These are phyloP conservation scores for Dendrobium chrysotoxum DNA, from an alignment of 106 monocot species.

Conservation along the genomic window DNA sequence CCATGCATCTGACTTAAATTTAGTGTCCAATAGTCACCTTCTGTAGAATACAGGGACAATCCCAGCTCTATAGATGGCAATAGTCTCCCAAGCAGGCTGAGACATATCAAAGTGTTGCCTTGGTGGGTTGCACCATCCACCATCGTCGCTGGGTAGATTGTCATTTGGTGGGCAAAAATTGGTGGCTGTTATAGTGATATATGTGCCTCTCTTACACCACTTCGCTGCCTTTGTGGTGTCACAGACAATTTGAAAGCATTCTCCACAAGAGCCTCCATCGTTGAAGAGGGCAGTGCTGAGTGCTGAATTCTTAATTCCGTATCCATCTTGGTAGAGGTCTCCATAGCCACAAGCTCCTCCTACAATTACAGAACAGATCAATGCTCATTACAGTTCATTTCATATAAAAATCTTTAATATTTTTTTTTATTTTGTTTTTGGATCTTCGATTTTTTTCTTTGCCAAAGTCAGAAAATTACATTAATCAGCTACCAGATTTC, in stretches of 20 bases:
- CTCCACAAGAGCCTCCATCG: conserved; percentile 23
- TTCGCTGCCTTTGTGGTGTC: conserved; percentile 3
- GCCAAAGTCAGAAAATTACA: too few species aligned
- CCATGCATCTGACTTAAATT: too few species aligned
- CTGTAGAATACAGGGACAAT: conserved; percentile 36
- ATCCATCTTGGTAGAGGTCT: conserved; percentile 17
- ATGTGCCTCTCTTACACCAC: conserved; percentile 25
- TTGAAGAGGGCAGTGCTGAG: conserved; percentile 32
- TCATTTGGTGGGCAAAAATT: conserved; percentile 47
- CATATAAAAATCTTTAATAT: too few species aligned
- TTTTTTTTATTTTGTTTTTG: too few species aligned
- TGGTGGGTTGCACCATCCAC: conserved; percentile 48
- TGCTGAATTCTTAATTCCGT: conserved; percentile 22
- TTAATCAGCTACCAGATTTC: too few species aligned
- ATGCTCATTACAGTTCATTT: too few species aligned
- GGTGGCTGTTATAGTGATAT: conserved; percentile 32
- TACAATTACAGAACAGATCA: background rate
- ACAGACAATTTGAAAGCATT: conserved; percentile 40
- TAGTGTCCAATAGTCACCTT: background rate
- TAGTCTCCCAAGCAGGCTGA: conserved; percentile 18
- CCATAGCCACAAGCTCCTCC: conserved; percentile 31
- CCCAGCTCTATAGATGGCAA: conserved; percentile 13
- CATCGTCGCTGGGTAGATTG: conserved; percentile 14
- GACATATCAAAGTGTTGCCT: conserved; percentile 41
- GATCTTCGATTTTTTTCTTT: too few species aligned